These are phyloP conservation scores for Solanum pimpinellifolium DNA, from an alignment of 257 asterid genomes.

Conservation along the genomic window DNA sequence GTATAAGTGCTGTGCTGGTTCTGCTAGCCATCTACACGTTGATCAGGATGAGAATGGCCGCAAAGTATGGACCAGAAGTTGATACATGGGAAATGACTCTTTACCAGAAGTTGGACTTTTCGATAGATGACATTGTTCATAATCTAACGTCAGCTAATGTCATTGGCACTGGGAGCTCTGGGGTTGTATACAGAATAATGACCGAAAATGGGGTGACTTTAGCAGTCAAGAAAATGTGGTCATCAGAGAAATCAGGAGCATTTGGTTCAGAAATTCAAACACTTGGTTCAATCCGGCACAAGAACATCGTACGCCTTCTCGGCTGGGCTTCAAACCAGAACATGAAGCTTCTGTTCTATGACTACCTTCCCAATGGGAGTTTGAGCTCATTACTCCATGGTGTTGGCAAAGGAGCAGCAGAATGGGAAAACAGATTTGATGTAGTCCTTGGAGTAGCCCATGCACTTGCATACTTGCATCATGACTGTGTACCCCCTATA, in stretches of 20 bases:
- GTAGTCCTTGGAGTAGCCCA: conserved; percentile 75
- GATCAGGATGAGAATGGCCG: conserved; percentile 28
- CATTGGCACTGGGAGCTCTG: conserved; percentile 95
- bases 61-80: conserved; percentile 21
- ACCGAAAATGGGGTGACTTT: conserved; percentile 52
- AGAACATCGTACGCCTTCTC: conserved; percentile 78
- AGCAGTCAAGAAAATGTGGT: conserved; percentile 97
- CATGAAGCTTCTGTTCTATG: conserved; percentile 73
- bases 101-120: conserved; percentile 75
- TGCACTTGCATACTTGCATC: conserved; percentile 82
- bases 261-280: conserved; percentile 73
- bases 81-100: conserved; percentile 79
- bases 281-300: conserved; percentile 80
- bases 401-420: conserved; percentile 71
- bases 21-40: conserved; percentile 56
- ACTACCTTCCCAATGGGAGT: conserved; percentile 89
- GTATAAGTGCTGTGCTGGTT: conserved; percentile 60
- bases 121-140: conserved; percentile 58
- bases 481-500: conserved; percentile 85
- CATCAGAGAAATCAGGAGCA: conserved; percentile 69
- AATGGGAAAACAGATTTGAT: conserved; percentile 79
- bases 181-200: conserved; percentile 75
- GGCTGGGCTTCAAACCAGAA: conserved; percentile 85
- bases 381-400: conserved; percentile 94
- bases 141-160: conserved; percentile 74